These are phyloP conservation scores for Cucurbita argyrosperma DNA, from an alignment of 306 rosid species.

Conservation along the genomic window DNA sequence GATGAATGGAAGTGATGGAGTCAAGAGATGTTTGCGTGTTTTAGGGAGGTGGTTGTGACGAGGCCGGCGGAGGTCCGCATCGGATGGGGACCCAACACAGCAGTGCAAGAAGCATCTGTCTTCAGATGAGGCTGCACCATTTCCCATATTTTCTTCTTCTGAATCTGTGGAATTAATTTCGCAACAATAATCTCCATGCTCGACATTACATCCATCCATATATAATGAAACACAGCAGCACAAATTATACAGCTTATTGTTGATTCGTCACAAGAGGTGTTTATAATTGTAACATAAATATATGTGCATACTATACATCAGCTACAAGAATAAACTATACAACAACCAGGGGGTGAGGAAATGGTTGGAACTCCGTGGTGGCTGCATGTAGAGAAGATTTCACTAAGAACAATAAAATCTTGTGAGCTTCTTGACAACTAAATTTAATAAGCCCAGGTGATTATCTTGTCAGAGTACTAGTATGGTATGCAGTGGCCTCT, in stretches of 20 bases:
- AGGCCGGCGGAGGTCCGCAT: constrained; percentile 48
- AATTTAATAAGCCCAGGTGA: too few relatives aligned
- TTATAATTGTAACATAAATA: background rate
- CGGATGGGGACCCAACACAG: constrained; percentile 29
- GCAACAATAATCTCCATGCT: background rate
- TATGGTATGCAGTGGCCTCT: too few relatives aligned
- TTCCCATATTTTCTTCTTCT: constrained; percentile 63
- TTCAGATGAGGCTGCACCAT: constrained; percentile 56
- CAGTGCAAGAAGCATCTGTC: constrained; percentile 41
- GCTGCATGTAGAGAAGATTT: background rate
- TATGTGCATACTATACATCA: background rate
- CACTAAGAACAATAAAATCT: background rate
- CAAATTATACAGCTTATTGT: background rate
- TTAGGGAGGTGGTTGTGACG: constrained; percentile 12
- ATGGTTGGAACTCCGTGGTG: background rate
- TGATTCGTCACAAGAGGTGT: background rate
- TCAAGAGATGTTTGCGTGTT: background rate
- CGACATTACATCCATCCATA: background rate
- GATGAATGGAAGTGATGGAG: background rate
- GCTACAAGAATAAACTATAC: background rate
- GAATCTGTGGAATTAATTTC: constrained; percentile 25
- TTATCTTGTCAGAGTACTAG: too few relatives aligned
- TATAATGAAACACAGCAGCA: background rate
- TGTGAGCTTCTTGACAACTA: too few relatives aligned
- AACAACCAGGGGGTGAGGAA: background rate